Evolutionary conservation across 2,329 filamentous ascomycete genomes (phyloP), one percentile per base, ranked within the genome.

Genomic region (Aurifilum marmelostoma): DNA sequence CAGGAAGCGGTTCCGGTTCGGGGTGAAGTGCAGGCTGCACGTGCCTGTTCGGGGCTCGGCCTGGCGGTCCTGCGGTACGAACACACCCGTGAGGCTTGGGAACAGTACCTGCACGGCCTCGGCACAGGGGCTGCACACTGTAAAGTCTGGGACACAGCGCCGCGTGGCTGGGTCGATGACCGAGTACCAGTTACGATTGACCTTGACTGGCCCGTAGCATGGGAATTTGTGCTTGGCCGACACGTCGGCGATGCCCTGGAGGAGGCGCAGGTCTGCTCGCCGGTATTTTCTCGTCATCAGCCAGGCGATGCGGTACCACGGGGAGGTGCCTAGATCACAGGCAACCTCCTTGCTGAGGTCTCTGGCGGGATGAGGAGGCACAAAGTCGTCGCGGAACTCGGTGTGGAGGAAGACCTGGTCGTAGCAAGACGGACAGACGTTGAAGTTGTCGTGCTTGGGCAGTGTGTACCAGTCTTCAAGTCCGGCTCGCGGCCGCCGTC

Each of bases 301-400:
- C 88, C 92, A 97, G 0, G 94, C 94, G 52, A 97, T 88, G 37
- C 92, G 89, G 74, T 93, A 91, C 93, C 94, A 97, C 0, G 91
- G 88, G 0, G 84, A 85, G 16, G 88, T 85, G 39, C 92, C 92
- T 78, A 97, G 93, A 72, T 94, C 91, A 80, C 95, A 98, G 60
- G 86, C 83, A 9, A 92, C 84, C 60, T 87, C 83, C 54, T 84
- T 82, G 39, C 34, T 47, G 39, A 14, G 3, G 18, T 87, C 85
- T 2, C 84, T 81, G 5, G 87, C 83, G 21, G 89, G 87, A 37
- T 84, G 84, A 47, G 88, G 87, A 3, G 85, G 84, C 14, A 89
- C 81, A 74, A 97, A 93, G 43, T 88, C 83, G 21, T 87, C 83
- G 2, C 88, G 84, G 76, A 92, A 97, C 27, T 87, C 83, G 0